Base-by-base conservation (phyloP, 83 land plant species). In the Diphasiastrum complanatum region DNA sequence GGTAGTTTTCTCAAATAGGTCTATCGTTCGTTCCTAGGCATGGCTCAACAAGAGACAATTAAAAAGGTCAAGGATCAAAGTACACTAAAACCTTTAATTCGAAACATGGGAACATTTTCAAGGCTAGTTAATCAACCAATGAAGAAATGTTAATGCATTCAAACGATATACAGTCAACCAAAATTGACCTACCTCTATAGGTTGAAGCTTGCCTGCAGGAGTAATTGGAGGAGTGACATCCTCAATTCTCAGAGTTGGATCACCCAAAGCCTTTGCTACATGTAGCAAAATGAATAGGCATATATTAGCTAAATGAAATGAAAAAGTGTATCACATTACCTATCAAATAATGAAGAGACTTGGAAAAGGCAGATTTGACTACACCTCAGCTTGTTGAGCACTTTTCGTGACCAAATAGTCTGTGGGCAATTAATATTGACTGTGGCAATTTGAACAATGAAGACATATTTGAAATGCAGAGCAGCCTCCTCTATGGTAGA, bases 211-310 rank as follows among this genome's bases (percentile, higher is more conserved):
- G 4, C 96, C 91, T 8, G 75, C 37, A 18, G 85, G 74, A 4
- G 70, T 50, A 54, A 86, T 68, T 29, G 77, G 61, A 37, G 91
- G 96, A 8, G 96, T 85, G 14, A 85, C 91, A 51, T 89, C 79
- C 45, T 85, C 81, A 48, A 89, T 18, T 47, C 84, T 83, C 47
- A 83, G 76, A 14, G 85, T 74, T 19, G 91, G 74, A 72, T 89
- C 91, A 18, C 96, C 96, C 40, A 89, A 68, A 25, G 91, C 96
- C 78, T 69, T 45, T 22, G 91, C 96, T 89, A 74, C 37, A 75
- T 6, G 18, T n/a, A n/a, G n/a, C n/a, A n/a, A n/a, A n/a, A n/a
- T n/a, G n/a, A n/a, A n/a, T n/a, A n/a, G n/a, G n/a, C n/a, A n/a
- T n/a, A n/a, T n/a, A n/a, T n/a, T n/a, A n/a, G n/a, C n/a, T n/a